Conservation (phyloP, 208 protist species). For the Porcisia hertigi region DNA sequence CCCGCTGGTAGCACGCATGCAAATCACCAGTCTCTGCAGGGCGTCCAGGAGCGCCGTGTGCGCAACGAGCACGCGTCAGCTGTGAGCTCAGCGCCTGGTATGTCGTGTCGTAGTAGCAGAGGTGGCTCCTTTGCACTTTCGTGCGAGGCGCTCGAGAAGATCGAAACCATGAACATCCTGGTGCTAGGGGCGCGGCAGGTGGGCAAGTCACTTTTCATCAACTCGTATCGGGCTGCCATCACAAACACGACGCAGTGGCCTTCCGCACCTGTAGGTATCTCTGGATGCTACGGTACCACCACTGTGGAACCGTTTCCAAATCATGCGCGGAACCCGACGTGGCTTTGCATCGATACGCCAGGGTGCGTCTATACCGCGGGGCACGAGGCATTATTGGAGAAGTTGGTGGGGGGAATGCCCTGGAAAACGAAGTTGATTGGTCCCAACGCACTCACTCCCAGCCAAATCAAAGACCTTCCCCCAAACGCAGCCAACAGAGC, state of each 20-base stretch:
- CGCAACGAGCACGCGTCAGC: background rate
- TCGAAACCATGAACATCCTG: slow-evolving; percentile 64
- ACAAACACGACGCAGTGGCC: slow-evolving; percentile 73
- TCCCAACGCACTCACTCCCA: slow-evolving; percentile 31
- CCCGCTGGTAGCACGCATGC: slow-evolving; percentile 7
- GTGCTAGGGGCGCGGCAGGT: slow-evolving; percentile 76
- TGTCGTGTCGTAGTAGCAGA: slow-evolving; percentile 21
- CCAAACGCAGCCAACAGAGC: slow-evolving; percentile 54
- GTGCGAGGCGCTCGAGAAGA: slow-evolving; percentile 12
- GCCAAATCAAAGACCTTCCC: slow-evolving; percentile 39
- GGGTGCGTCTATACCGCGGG: slow-evolving; percentile 59
- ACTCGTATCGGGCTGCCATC: slow-evolving; percentile 64
- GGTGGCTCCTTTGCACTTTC: slow-evolving; percentile 33
- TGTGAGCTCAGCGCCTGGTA: slow-evolving; percentile 5
- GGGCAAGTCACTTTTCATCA: slow-evolving; percentile 84
- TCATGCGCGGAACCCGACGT: slow-evolving; percentile 57
- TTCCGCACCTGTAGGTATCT: slow-evolving; percentile 70
- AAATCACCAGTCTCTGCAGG: slow-evolving; percentile 11
- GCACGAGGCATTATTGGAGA: slow-evolving; percentile 41
- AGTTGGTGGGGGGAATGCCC: slow-evolving; percentile 62
- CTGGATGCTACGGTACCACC: slow-evolving; percentile 80
- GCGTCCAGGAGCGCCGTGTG: slow-evolving; percentile 7
- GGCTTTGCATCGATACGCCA: slow-evolving; percentile 84
- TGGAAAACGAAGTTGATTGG: slow-evolving; percentile 71
- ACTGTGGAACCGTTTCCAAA: slow-evolving; percentile 75